Evolutionary conservation across 1,284 basidiomycete genomes (phyloP), one percentile per base, ranked within the genome.

Genomic region (Calocybe gambosa): DNA sequence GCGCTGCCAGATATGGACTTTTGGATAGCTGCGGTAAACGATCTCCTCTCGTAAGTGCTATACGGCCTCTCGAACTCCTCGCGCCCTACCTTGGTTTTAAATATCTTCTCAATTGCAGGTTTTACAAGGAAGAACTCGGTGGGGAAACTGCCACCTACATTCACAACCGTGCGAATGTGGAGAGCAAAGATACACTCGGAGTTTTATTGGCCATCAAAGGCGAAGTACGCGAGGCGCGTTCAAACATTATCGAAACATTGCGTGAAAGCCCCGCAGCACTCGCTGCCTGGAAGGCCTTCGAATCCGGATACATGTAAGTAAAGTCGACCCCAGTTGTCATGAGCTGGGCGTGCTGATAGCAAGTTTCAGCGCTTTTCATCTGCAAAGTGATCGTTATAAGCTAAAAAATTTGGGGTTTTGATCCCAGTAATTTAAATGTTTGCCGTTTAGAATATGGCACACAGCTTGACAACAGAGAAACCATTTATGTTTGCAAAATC

Each of bases 141-240:
- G 50, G 50, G 8, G 50, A 49, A 33, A 48, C 42, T 1, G 39
- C 40, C 3, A 51, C 45, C 21, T 51, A 51, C 21, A 45, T 51
- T 9, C 46, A 33, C 3, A 45, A 46, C 29, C 18, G 50, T 12
- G 50, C 50, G 7, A 12, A 33, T 16, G 36, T 41, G 1, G 50
- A 51, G 23, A 20, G 15, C n/a, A 46, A 43, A 13, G 5, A 20
- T 5, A 36, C 50, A 7, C 16, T 49, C 3, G 16, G 31, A 28
- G 31, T 51, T 5, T 13, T 43, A 5, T 34, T 16, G 13, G 35
- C 41, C 8, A 9, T 49, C 19, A 29, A n/a, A 31, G 31, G 28
- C 18, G 50, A 51, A 13, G 4, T 51, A 12, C 12, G 36, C 5
- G 18, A 40, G 2, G 31, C 47, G 13, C 42, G 47, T 13, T 26